Conservation (phyloP, 2,329 filamentous ascomycete species). For the Trichoderma endophyticum region DNA sequence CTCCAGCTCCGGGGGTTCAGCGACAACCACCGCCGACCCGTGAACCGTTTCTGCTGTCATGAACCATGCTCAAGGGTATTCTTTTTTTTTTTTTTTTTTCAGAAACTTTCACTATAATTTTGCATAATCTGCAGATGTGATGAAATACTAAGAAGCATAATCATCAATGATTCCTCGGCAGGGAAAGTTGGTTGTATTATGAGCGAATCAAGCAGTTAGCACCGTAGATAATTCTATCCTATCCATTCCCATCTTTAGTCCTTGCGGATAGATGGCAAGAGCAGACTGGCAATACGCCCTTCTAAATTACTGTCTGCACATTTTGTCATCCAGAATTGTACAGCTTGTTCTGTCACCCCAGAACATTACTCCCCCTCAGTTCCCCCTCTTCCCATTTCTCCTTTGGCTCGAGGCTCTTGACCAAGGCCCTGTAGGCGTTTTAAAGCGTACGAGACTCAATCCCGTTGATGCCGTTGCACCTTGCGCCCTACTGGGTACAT, state of each 20-base stretch:
- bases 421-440: constrained; percentile 47
- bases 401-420: constrained; percentile 41
- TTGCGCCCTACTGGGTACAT: constrained; percentile 24
- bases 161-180: neutral
- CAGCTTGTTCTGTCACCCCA: neutral
- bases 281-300: neutral
- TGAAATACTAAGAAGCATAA: neutral
- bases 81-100: neutral
- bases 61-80: neutral
- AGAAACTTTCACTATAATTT: neutral
- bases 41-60: neutral
- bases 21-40: neutral
- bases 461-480: constrained; percentile 33
- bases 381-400: constrained; percentile 18
- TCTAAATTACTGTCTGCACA: neutral
- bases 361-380: neutral
- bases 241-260: neutral
- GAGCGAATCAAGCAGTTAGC: neutral
- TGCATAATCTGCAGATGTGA: neutral
- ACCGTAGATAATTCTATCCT: neutral
- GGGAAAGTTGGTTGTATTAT: neutral
- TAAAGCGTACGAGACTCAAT: constrained; percentile 50
- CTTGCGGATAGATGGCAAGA: neutral
- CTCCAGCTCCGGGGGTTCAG: neutral
- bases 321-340: neutral